These are phyloP conservation scores for Wickerhamiella sergipiensis DNA, from an alignment of 805 yeast genomes.

Conservation along the genomic window DNA sequence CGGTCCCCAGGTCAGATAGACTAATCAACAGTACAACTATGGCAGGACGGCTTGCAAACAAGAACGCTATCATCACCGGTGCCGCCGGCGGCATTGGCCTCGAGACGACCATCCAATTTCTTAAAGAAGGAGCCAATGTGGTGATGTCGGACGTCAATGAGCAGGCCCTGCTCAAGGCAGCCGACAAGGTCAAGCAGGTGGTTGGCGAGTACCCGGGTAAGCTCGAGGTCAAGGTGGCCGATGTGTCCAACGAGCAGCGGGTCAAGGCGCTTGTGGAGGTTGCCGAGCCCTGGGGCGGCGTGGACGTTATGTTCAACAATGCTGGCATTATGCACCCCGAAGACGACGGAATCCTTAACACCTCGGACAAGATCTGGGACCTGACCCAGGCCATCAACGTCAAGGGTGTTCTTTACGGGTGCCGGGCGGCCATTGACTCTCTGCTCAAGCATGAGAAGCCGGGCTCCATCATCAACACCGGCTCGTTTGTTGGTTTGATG, in stretches of 20 bases:
- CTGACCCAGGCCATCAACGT: slow-evolving; percentile 26
- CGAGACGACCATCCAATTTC: slow-evolving; percentile 53
- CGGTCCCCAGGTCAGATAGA: not conserved
- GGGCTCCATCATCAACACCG: slow-evolving; percentile 27
- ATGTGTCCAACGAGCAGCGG: slow-evolving; percentile 24
- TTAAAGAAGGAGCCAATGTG: slow-evolving; percentile 78
- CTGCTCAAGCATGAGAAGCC: slow-evolving; percentile 20
- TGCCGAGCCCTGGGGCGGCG: slow-evolving; percentile 58
- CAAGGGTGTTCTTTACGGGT: slow-evolving; percentile 26
- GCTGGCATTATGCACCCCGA: slow-evolving; percentile 53
- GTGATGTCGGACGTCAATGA: slow-evolving; percentile 63
- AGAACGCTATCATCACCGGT: slow-evolving; percentile 37
- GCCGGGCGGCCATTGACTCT: slow-evolving; percentile 25
- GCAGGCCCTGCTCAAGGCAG: slow-evolving; percentile 39
- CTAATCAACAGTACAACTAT: not conserved
- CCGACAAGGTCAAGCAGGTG: slow-evolving; percentile 50
- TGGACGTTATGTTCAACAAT: slow-evolving; percentile 73
- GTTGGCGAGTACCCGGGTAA: slow-evolving; percentile 63
- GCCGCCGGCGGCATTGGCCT: slow-evolving; percentile 30
- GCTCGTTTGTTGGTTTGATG: slow-evolving; percentile 26
- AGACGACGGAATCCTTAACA: slow-evolving; percentile 23
- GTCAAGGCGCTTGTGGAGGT: slow-evolving; percentile 30
- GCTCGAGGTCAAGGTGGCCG: slow-evolving; percentile 28
- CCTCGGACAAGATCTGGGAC: slow-evolving; percentile 26
- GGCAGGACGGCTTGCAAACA: slow-evolving; percentile 23